Evolutionary conservation across 2,329 filamentous ascomycete genomes (phyloP).

Genomic region (Fusarium proliferatum): DNA sequence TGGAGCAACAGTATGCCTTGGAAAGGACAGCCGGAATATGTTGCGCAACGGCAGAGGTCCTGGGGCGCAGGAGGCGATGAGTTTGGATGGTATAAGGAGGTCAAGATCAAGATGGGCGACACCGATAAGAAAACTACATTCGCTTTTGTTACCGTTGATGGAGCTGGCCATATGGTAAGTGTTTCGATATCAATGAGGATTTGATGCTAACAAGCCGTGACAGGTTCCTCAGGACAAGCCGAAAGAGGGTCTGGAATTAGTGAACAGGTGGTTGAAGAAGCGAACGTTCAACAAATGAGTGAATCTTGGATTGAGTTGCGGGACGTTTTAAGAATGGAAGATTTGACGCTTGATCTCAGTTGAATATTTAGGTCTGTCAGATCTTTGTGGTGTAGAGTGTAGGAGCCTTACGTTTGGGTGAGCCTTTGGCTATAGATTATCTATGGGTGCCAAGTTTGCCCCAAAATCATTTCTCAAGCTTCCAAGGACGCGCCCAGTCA

Average conservation of each 20-base stretch:
- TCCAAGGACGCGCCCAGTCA: fast-evolving
- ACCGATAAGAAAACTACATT: constrained; percentile 18
- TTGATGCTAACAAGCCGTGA: fast-evolving
- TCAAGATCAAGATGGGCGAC: neutral
- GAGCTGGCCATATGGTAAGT: constrained; percentile 34
- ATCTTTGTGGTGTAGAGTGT: fast-evolving
- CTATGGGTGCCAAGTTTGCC: neutral
- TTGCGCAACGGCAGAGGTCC: constrained; percentile 2
- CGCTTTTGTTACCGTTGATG: constrained; percentile 27
- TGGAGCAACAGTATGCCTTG: constrained; percentile 31
- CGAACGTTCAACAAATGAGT: neutral
- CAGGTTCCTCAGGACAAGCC: constrained; percentile 20
- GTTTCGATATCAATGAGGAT: fast-evolving
- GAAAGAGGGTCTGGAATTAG: constrained; percentile 3
- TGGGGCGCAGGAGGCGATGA: constrained; percentile 22
- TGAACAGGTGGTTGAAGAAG: constrained; percentile 19
- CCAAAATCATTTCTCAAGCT: too few species aligned
- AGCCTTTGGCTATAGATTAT: neutral
- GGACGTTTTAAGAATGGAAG: too few species aligned
- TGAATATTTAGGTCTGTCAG: fast-evolving
- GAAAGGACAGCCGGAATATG: constrained; percentile 36
- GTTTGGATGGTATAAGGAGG: constrained; percentile 33
- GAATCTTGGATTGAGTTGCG: too few species aligned
- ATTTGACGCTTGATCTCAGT: fast-evolving
- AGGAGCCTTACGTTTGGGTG: neutral